Conservation (phyloP, 345 rosid species). For the Lumnitzera racemosa region DNA sequence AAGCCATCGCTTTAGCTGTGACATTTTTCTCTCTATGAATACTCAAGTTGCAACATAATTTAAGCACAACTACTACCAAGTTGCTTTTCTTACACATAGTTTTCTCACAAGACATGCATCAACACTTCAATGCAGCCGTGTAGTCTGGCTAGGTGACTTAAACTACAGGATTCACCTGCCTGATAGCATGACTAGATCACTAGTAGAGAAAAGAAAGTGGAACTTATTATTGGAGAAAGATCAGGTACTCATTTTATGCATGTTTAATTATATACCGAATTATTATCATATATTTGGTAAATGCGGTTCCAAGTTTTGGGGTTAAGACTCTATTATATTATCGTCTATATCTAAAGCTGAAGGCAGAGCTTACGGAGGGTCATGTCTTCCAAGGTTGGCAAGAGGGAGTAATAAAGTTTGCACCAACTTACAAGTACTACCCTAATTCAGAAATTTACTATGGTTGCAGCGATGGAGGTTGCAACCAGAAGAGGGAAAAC, state of each 20-base stretch:
- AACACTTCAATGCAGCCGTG: slow-evolving; percentile 10
- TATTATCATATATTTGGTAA: background rate
- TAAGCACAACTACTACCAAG: background rate
- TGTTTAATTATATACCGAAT: background rate
- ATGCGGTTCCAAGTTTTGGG: background rate
- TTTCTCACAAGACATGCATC: background rate
- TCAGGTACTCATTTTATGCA: slow-evolving; percentile 10
- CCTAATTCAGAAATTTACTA: slow-evolving; percentile 14
- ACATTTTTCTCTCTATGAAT: background rate
- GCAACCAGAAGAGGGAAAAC: background rate
- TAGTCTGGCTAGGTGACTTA: slow-evolving; percentile 19
- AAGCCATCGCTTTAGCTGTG: no score
- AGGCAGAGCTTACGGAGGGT: slow-evolving; percentile 19
- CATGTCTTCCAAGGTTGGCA: slow-evolving; percentile 21
- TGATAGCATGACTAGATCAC: slow-evolving; percentile 9
- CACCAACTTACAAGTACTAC: slow-evolving; percentile 18
- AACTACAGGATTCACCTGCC: slow-evolving; percentile 19
- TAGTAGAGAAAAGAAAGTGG: slow-evolving; percentile 13
- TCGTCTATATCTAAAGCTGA: slow-evolving; percentile 7
- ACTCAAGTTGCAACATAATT: background rate
- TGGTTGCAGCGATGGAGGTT: background rate
- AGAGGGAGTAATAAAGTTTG: slow-evolving; percentile 16
- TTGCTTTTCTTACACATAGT: background rate
- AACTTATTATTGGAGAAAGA: slow-evolving; percentile 8
- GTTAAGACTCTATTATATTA: background rate